Percentiles rank a stretch among this genome's conserved stretches.
Conservation (phyloP, 2,329 filamentous ascomycete species). For the Verticillium alfalfae region DNA sequence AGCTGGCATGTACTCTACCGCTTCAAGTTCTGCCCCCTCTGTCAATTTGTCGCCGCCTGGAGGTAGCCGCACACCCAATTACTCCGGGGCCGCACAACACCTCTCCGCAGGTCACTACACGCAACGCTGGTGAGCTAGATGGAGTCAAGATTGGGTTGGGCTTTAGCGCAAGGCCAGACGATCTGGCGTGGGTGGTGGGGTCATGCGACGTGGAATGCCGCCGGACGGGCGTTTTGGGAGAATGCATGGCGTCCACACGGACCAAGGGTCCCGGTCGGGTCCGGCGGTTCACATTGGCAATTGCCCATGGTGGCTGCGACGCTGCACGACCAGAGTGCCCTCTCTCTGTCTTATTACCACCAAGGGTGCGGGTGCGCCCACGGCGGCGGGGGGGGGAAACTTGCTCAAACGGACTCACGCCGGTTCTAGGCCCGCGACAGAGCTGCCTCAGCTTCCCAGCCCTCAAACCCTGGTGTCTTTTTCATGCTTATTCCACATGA, state of each 20-base stretch:
- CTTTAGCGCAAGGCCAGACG: background rate
- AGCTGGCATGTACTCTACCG: too few relatives aligned
- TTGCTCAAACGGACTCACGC: conserved; percentile 1
- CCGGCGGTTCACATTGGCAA: background rate
- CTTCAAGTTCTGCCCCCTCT: too few relatives aligned
- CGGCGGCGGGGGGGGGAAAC: background rate
- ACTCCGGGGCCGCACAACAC: too few relatives aligned
- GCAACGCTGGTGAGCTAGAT: background rate
- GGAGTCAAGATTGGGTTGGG: background rate
- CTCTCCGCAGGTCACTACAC: background rate
- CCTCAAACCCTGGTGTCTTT: background rate
- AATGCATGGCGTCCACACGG: background rate
- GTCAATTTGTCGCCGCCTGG: too few relatives aligned
- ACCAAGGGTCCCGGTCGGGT: background rate
- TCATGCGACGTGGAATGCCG: background rate
- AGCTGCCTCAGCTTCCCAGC: background rate
- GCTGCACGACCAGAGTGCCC: background rate
- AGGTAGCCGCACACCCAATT: too few relatives aligned
- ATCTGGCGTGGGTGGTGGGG: background rate
- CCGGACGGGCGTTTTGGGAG: background rate
- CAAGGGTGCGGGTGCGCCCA: background rate
- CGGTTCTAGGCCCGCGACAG: background rate
- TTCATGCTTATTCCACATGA: background rate
- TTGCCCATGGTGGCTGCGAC: background rate
- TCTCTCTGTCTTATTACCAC: too few relatives aligned